These are phyloP conservation scores for Xerocomellus intermedius DNA, from an alignment of 768 basidiomycete genomes.

Conservation along the genomic window DNA sequence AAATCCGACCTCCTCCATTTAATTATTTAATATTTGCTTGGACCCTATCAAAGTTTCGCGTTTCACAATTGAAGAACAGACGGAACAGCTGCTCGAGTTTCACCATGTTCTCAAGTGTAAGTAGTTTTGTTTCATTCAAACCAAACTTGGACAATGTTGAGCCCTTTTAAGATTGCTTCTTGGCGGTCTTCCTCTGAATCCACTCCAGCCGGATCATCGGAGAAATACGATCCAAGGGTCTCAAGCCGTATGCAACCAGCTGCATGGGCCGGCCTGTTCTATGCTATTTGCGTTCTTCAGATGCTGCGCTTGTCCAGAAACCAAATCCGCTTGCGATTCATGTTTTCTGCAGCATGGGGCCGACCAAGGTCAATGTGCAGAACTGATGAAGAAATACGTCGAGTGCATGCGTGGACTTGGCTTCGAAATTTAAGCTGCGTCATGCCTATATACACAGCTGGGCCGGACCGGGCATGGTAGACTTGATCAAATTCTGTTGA, in stretches of 20 bases:
- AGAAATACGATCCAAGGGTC: constrained; percentile 69
- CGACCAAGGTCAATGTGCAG: too few species aligned
- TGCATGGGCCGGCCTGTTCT: not conserved
- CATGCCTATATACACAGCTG: too few species aligned
- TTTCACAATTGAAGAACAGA: too few species aligned
- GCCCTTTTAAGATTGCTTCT: constrained; percentile 42
- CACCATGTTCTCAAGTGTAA: too few species aligned
- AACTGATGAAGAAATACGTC: constrained; percentile 75
- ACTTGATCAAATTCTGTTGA: not conserved
- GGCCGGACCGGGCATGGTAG: constrained; percentile 6
- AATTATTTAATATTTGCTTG: too few species aligned
- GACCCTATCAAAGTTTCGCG: too few species aligned
- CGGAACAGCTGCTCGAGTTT: too few species aligned
- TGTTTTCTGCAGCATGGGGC: too few species aligned
- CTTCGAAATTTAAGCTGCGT: constrained; percentile 63
- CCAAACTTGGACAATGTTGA: too few species aligned
- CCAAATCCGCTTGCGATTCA: constrained; percentile 49
- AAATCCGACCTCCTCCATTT: too few species aligned
- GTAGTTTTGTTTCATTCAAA: too few species aligned
- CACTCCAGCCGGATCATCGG: constrained; percentile 29
- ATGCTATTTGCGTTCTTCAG: not conserved
- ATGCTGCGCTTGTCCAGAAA: too few species aligned
- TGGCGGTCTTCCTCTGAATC: constrained; percentile 29
- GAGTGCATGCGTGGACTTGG: constrained; percentile 86
- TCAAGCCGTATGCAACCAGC: constrained; percentile 76